Conservation (phyloP, 371 early-diverging fungal genomes). For the Rhizopus sp. region DNA sequence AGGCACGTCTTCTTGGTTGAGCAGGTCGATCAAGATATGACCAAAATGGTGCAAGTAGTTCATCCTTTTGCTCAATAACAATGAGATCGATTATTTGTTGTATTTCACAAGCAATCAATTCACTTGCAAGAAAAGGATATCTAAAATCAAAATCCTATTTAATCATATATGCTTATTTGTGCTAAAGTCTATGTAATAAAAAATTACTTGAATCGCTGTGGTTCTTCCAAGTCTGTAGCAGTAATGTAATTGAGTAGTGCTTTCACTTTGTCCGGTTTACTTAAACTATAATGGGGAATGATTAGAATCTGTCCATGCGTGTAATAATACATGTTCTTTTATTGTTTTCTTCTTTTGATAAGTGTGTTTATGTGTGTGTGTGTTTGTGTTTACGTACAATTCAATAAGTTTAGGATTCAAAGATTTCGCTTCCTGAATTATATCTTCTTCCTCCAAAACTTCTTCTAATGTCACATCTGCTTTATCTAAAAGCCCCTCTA, state of each 20-base stretch:
- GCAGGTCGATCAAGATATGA: conserved; percentile 68
- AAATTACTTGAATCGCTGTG: conserved; percentile 73
- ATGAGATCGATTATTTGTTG: conserved; percentile 78
- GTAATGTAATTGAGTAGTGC: conserved; percentile 66
- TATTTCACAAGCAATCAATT: conserved; percentile 86
- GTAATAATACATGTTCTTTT: background rate
- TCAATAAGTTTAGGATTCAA: conserved; percentile 77
- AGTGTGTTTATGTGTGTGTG: background rate
- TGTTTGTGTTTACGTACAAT: conserved; percentile 53
- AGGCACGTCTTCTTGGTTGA: conserved; percentile 9
- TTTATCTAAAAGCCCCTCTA: conserved; percentile 76
- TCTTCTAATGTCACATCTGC: conserved; percentile 75
- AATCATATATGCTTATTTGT: conserved; percentile 2
- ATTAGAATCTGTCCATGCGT: background rate
- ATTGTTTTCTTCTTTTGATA: background rate
- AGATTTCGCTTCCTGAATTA: conserved; percentile 84
- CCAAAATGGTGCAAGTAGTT: conserved; percentile 79
- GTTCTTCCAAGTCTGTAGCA: conserved; percentile 66
- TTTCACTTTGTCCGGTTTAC: conserved; percentile 60
- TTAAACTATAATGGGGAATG: conserved; percentile 45
- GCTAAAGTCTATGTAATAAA: background rate
- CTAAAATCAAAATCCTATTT: conserved; percentile 27
- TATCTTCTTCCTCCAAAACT: conserved; percentile 78
- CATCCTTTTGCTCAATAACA: conserved; percentile 54
- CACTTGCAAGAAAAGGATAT: conserved; percentile 83